Evolutionary conservation across 768 basidiomycete genomes (phyloP).

Genomic region (Termitomyces sp.): DNA sequence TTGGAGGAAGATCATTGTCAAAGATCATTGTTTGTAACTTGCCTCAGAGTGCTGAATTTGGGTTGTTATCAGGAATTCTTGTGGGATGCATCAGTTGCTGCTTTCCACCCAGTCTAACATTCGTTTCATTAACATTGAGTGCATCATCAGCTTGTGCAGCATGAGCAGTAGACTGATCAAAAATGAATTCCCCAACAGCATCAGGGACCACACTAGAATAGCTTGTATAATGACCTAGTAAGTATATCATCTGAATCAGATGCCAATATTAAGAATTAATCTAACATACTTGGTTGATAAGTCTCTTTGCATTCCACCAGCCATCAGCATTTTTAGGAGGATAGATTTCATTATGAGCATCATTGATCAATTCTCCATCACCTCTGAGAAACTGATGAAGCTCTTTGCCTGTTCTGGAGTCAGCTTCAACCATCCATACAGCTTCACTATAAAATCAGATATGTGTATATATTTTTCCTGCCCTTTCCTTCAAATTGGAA

Average conservation of each 20-base stretch:
- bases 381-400: background rate
- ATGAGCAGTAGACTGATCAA: conserved; percentile 18
- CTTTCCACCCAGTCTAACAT: conserved; percentile 14
- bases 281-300: conserved; percentile 14
- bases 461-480: background rate
- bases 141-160: conserved; percentile 13
- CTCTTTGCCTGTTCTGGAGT: background rate
- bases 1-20: background rate
- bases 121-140: conserved; percentile 18
- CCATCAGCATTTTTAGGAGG: conserved; percentile 16
- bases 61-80: conserved; percentile 14
- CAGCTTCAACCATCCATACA: background rate
- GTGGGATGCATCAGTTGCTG: conserved; percentile 14
- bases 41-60: conserved; percentile 13
- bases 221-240: background rate
- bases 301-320: conserved; percentile 17
- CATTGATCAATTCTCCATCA: conserved; percentile 1
- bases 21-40: conserved; percentile 11
- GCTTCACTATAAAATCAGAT: background rate
- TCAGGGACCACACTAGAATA: conserved; percentile 1
- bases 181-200: conserved; percentile 12
- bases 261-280: background rate
- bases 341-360: conserved; percentile 16
- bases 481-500: conserved; percentile 7
- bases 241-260: too few species aligned